phyloP scores from a whole-genome alignment of 2,329 filamentous ascomycete genomes.

The Macrophomina pseudophaseolina region DNA sequence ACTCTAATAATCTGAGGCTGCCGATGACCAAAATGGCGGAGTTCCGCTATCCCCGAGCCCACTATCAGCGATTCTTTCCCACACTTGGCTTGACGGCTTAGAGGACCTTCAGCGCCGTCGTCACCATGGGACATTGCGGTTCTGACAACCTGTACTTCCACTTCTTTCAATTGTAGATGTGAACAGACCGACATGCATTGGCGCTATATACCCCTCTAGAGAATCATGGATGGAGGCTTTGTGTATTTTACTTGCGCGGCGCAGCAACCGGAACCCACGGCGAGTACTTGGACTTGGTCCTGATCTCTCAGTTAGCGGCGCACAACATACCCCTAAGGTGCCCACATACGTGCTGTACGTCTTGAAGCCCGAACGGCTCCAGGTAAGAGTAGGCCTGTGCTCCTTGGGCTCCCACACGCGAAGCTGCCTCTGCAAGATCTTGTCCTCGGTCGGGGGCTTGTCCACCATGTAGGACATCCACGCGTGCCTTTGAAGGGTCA shows the following conservation, averaged over 20 bases:
- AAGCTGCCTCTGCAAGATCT: constrained; percentile 68
- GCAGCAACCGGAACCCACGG: constrained; percentile 56
- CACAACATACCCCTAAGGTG: not conserved
- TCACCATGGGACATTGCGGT: not conserved
- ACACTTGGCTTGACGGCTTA: too few relatives aligned
- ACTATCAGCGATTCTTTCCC: not conserved
- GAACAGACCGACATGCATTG: constrained; percentile 8
- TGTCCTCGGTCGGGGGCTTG: constrained; percentile 79
- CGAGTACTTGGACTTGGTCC: constrained; percentile 56
- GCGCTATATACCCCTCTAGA: constrained; percentile 21
- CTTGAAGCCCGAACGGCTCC: constrained; percentile 80
- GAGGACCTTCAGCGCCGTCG: too few relatives aligned
- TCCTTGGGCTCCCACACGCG: constrained; percentile 78
- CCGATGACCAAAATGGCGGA: not conserved
- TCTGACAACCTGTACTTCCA: not conserved
- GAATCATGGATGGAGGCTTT: not conserved
- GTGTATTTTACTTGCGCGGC: constrained; percentile 35
- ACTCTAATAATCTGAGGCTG: constrained; percentile 1
- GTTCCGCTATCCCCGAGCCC: not conserved
- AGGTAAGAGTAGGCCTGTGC: constrained; percentile 76
- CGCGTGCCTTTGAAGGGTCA: constrained; percentile 66
- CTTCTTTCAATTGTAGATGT: not conserved
- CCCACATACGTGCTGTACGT: constrained; percentile 88
- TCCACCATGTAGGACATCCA: constrained; percentile 97
- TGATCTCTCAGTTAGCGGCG: constrained; percentile 34